Evolutionary conservation across 306 rosid species (phyloP).

Genomic region (Prunus campanulata): DNA sequence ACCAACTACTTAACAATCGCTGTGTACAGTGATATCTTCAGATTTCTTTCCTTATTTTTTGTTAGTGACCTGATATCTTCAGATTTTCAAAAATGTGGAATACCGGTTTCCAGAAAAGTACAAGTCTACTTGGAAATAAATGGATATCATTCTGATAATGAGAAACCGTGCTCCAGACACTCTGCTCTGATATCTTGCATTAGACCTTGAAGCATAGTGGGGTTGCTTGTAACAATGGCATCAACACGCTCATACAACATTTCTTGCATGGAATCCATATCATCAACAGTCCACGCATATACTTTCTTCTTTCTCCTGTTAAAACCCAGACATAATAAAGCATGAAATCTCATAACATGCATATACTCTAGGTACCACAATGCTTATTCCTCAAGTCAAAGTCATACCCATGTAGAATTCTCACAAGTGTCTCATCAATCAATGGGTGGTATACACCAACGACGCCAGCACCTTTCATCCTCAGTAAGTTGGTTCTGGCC

Average conservation of each 20-base stretch:
- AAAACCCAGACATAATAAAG: conserved; percentile 12
- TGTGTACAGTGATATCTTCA: neutral
- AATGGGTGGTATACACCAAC: conserved; percentile 85
- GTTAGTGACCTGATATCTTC: too few species aligned
- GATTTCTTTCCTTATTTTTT: neutral
- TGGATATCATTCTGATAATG: conserved; percentile 35
- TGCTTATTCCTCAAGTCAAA: conserved; percentile 11
- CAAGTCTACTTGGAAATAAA: neutral
- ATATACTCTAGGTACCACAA: neutral
- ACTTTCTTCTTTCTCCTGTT: conserved; percentile 75
- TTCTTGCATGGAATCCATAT: conserved; percentile 60
- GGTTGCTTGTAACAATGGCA: conserved; percentile 81
- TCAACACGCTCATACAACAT: conserved; percentile 71
- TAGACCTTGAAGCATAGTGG: conserved; percentile 58
- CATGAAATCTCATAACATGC: conserved; percentile 10
- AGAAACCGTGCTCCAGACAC: conserved; percentile 80
- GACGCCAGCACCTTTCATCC: conserved; percentile 77
- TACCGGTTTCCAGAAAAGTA: neutral
- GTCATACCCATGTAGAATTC: conserved; percentile 61
- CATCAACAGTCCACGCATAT: conserved; percentile 92
- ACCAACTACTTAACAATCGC: neutral
- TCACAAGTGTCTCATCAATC: conserved; percentile 74
- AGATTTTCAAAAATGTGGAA: neutral
- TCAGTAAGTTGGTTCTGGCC: conserved; percentile 56
- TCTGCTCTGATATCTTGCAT: conserved; percentile 65